These are phyloP conservation scores for Dactylonectria macrodidyma DNA, from an alignment of 2,329 filamentous ascomycete species.

Conservation along the genomic window DNA sequence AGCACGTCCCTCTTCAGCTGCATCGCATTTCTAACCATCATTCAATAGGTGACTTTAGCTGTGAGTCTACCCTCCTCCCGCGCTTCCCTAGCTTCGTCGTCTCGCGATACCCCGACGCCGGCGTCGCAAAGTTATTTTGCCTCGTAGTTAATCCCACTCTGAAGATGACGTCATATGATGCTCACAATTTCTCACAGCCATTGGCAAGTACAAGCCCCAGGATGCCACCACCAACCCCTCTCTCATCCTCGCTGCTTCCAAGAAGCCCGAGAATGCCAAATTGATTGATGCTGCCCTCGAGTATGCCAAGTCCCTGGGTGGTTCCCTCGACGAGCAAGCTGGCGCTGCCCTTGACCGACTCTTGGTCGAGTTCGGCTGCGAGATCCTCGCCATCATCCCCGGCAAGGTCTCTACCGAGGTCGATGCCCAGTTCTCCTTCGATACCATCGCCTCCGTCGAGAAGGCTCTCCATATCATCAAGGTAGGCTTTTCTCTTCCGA, in stretches of 20 bases:
- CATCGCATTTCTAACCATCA: slow-evolving; percentile 51
- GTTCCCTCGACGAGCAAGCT: slow-evolving; percentile 83
- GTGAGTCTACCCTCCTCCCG: slow-evolving; percentile 66
- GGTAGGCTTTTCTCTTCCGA: slow-evolving; percentile 65
- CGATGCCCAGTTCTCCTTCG: slow-evolving; percentile 95
- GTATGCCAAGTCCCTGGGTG: slow-evolving; percentile 85
- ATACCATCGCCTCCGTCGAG: slow-evolving; percentile 90
- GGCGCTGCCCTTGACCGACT: slow-evolving; percentile 93
- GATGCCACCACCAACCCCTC: slow-evolving; percentile 99
- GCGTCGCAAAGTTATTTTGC: slow-evolving; percentile 9
- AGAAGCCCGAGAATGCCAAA: slow-evolving; percentile 96
- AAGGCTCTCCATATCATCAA: slow-evolving; percentile 99
- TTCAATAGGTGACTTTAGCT: slow-evolving; percentile 79
- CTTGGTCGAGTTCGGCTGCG: slow-evolving; percentile 96
- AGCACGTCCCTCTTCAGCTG: slow-evolving; percentile 43
- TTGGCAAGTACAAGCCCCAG: slow-evolving; percentile 99
- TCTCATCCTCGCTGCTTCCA: slow-evolving; percentile 96
- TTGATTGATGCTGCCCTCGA: slow-evolving; percentile 89
- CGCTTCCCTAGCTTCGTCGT: slow-evolving; percentile 16
- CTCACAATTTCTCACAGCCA: slow-evolving; percentile 72
- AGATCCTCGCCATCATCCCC: slow-evolving; percentile 97
- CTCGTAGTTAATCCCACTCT: slow-evolving; percentile 6
- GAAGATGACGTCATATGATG: no score
- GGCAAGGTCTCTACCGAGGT: slow-evolving; percentile 99
- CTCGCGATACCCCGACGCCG: slow-evolving; percentile 21